These are phyloP conservation scores for Leucoagaricus sp. DNA, from an alignment of 1,284 basidiomycete genomes.

Conservation along the genomic window DNA sequence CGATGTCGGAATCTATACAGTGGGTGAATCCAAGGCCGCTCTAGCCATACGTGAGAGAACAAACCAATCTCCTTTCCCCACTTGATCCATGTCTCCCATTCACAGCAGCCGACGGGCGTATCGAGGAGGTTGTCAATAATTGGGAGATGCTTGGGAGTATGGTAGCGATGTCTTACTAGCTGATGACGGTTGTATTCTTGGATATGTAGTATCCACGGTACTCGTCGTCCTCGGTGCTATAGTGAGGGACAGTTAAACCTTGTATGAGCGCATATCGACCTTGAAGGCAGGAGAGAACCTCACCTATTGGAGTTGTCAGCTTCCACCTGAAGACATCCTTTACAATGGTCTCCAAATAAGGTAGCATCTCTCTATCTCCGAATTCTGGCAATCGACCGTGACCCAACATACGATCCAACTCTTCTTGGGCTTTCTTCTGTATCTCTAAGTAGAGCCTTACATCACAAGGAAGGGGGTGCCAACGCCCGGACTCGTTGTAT, in stretches of 20 bases:
- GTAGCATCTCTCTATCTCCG: not conserved
- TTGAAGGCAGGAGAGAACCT: not conserved
- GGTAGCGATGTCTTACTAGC: no score
- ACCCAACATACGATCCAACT: constrained; percentile 36
- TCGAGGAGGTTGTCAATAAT: not conserved
- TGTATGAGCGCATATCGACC: not conserved
- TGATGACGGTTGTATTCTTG: constrained; percentile 23
- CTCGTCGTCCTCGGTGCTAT: constrained; percentile 22
- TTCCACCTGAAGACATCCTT: constrained; percentile 5
- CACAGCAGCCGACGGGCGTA: not conserved
- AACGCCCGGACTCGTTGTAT: constrained; percentile 22
- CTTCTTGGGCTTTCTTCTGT: constrained; percentile 33
- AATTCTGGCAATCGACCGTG: constrained; percentile 17
- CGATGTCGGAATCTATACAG: constrained; percentile 7
- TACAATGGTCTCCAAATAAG: not conserved
- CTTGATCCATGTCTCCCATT: not conserved
- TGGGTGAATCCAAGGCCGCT: not conserved
- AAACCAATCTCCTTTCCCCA: not conserved
- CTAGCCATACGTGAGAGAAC: no score
- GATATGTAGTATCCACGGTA: constrained; percentile 29
- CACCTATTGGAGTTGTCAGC: not conserved
- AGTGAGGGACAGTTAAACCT: constrained; percentile 22
- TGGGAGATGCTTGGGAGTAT: not conserved
- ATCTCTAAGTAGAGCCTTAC: constrained; percentile 33
- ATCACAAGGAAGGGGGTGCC: constrained; percentile 32